Base-by-base conservation (phyloP, 2,329 filamentous ascomycete species). In the Hypomyces perniciosus region DNA sequence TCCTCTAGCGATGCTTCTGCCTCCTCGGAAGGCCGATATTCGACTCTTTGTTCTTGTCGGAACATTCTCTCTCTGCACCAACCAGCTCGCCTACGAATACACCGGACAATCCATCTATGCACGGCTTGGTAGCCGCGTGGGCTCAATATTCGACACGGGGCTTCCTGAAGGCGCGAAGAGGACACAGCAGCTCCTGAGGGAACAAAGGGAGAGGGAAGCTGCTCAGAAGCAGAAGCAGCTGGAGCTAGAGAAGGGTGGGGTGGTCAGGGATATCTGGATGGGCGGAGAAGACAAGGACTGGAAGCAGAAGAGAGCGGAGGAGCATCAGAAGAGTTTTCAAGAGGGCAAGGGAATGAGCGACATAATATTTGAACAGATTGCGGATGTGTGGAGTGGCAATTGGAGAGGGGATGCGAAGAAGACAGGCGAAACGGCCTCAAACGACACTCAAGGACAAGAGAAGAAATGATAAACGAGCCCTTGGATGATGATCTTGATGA, bases 21-120 rank as follows among this genome's bases (percentile, higher is more conserved):
- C 78, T 13, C 78, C 78, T 40, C 73, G 78, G 47, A 72, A 71
- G 40, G 62, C 77, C 46, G 75, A 79, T 62, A 52, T 77, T 46
- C 77, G 79, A 52, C 72, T 74, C 62, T 59, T 73, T 44, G 63
- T 79, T 48, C 75, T 83, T 46, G 70, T 70, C 51, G 69, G 69
- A 52, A 72, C 72, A 51, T 73, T 77, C 57, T 74, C 79, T 30
- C 72, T 78, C 57, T 74, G 75, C 50, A 75, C 76, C 51, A 78
- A 78, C 64, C 76, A 78, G 65, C 75, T 83, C 38, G 71, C 71
- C 44, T 72, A 75, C 65, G 78, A 80, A 65, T 81, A 77, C 66
- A 81, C 73, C 10, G 79, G 79, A 46, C 69, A 70, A 45, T 79
- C 77, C 29, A 72, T 81, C 53, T 68, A 72, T 59, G 59, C 67